Evolutionary conservation across 164 flowering plant species (phyloP), one percentile per base, ranked within the genome.

Genomic region (Vitis amurensis): DNA sequence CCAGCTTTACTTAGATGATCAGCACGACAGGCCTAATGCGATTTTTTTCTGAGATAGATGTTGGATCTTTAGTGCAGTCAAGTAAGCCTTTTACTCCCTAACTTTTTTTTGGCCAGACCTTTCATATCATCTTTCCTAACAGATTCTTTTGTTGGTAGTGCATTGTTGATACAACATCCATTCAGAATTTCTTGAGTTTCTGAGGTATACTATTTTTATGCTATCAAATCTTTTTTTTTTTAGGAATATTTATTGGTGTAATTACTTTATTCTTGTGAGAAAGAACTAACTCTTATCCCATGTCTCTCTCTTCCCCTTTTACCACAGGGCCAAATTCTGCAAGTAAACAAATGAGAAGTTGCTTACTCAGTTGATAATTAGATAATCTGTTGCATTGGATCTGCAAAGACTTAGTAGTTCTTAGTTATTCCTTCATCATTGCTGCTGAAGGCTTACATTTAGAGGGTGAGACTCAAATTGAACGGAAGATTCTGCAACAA

Each of bases 21-120:
- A 79, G 67, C 70, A 70, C 73, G 70, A 73, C 75, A 82, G 86
- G 85, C 85, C 80, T 80, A 67, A 88, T 88, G 93, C 87, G 57
- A 75, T 47, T 64, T 75, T 64, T 66, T 80, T 75, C 77, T 89
- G 83, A 88, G 77, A 77, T 72, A 79, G 79, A 84, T 84, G 83
- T 80, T 83, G 87, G 88, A 83, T 81, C 80, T 71, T 78, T 78
- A 64, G 74, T 78, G 82, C 85, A 77, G 74, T 71, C 77, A 76
- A 81, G 97, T 92, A 82, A 82, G 91, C 63, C 63, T 17, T 68
- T 37, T 61, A 1, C 60, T 13, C 37, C 8, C 51, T 37, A 3
- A 37, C 23, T 50, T 61, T 12, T 73, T 17, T 8, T 61, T 29
- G 7, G 4, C 61, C 3, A 13, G 27, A 12, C 11, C n/a, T 11